Percentiles rank a stretch among this genome's conserved stretches.
These are phyloP conservation scores for Colletotrichum orbiculare DNA, from an alignment of 2,329 filamentous ascomycete species.

Conservation along the genomic window DNA sequence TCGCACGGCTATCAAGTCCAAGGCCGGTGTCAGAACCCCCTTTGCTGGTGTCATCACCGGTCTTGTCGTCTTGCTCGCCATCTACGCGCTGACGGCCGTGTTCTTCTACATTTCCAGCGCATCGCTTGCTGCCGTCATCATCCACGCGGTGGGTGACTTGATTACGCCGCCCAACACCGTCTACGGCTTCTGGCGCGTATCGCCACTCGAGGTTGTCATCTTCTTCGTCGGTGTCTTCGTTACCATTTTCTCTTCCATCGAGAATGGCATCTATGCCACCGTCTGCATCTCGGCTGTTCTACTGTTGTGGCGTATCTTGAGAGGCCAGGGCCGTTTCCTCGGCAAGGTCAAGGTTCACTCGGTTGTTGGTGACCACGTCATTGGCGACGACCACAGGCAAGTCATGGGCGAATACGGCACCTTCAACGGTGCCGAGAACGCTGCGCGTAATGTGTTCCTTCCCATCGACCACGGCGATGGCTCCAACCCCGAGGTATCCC, in stretches of 20 bases:
- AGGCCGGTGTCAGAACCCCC: constrained; percentile 92
- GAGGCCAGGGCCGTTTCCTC: constrained; percentile 85
- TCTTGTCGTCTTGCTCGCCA: constrained; percentile 84
- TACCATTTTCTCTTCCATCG: constrained; percentile 88
- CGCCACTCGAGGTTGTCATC: constrained; percentile 88
- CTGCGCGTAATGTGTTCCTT: constrained; percentile 82
- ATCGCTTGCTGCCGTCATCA: constrained; percentile 87
- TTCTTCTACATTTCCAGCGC: constrained; percentile 95
- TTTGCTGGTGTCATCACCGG: constrained; percentile 92
- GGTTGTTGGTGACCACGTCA: constrained; percentile 79
- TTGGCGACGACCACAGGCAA: constrained; percentile 68
- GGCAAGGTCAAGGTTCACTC: constrained; percentile 87
- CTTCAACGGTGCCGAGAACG: constrained; percentile 57
- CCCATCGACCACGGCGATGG: constrained; percentile 90
- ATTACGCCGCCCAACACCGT: constrained; percentile 91
- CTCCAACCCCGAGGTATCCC: constrained; percentile 83
- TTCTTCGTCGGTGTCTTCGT: constrained; percentile 95
- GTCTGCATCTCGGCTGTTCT: constrained; percentile 81
- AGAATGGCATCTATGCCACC: constrained; percentile 92
- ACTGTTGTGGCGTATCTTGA: constrained; percentile 84
- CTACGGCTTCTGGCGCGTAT: constrained; percentile 95
- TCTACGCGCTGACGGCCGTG: constrained; percentile 87
- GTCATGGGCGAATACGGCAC: constrained; percentile 66
- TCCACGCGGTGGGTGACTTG: constrained; percentile 93
- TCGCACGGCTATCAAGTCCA: constrained; percentile 95